Evolutionary conservation across 139 green algal genomes (phyloP), one percentile per base, ranked within the genome.

Genomic region (Edaphochlamys debaryana): DNA sequence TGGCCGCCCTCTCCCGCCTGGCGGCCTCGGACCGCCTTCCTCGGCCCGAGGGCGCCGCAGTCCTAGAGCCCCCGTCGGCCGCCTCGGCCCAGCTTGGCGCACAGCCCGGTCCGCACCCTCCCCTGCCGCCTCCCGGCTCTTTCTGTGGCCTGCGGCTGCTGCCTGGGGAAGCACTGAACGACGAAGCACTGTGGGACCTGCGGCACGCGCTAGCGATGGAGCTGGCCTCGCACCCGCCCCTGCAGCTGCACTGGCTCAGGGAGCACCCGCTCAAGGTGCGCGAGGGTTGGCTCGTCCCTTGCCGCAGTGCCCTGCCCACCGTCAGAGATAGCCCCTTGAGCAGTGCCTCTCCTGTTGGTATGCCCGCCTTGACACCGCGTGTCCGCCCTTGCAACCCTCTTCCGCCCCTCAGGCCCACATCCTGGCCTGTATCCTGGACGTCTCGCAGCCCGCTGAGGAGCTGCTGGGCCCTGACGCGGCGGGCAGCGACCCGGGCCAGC

Each of bases 121-220:
- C 8, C 7, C 8, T 5, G 11, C 11, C 62, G 64, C 42, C 29
- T 0, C 42, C 85, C 9, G 88, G 88, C 19, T 60, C 63, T 0
- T 89, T 83, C 64, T 88, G 77, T 50, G 79, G 86, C 32, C 36
- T 92, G 73, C 78, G 80, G 68, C 81, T 93, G 84, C 81, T 93
- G 67, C 63, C 84, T 34, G 88, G 90, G 5, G 48, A 67, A 8
- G 78, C 45, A 0, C 80, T 92, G 73, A 66, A 81, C 45, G n/a
- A n/a, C n/a, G n/a, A n/a, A n/a, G n/a, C n/a, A n/a, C n/a, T n/a
- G n/a, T n/a, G n/a, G n/a, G n/a, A n/a, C n/a, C n/a, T n/a, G n/a
- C n/a, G n/a, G n/a, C n/a, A n/a, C n/a, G n/a, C n/a, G n/a, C n/a
- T n/a, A n/a, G n/a, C n/a, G n/a, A n/a, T n/a, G 27, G 69, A 30